Evolutionary conservation across 257 asterid species (phyloP).

Genomic region (Solanum pimpinellifolium): DNA sequence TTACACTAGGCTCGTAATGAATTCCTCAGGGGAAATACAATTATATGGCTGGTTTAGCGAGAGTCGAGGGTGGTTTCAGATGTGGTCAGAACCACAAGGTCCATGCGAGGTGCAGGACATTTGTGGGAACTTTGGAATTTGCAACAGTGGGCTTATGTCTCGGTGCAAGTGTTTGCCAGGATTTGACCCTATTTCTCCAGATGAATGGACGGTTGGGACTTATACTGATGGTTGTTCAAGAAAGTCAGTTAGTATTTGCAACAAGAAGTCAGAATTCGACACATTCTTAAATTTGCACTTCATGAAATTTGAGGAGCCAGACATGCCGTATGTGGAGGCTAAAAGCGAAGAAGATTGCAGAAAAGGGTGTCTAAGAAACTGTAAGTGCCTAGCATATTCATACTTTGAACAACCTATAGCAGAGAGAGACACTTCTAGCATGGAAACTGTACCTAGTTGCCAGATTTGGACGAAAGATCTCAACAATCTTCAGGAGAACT

Average conservation of each 20-base stretch:
- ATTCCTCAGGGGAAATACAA: constrained; percentile 9
- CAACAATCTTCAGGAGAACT: constrained; percentile 8
- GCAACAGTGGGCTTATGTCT: neutral
- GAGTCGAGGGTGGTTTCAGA: neutral
- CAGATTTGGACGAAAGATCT: constrained; percentile 8
- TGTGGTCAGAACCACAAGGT: constrained; percentile 10
- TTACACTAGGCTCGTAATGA: constrained; percentile 13
- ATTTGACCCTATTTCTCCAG: neutral
- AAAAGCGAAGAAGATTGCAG: neutral
- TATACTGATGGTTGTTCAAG: constrained; percentile 7
- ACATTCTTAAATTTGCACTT: neutral
- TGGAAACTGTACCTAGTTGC: neutral
- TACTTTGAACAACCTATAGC: neutral
- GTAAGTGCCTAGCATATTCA: constrained; percentile 8
- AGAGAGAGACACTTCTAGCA: neutral
- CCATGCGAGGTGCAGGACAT: neutral
- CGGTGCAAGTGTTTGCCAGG: constrained; percentile 20
- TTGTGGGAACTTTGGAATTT: constrained; percentile 23
- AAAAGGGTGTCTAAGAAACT: neutral
- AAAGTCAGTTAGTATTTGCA: neutral
- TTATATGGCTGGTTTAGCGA: neutral
- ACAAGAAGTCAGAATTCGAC: neutral
- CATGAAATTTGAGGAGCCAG: neutral
- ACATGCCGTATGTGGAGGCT: neutral
- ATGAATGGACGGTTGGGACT: neutral